These are phyloP conservation scores for Typha latifolia DNA, from an alignment of 176 grass and related monocot genomes.

Conservation along the genomic window DNA sequence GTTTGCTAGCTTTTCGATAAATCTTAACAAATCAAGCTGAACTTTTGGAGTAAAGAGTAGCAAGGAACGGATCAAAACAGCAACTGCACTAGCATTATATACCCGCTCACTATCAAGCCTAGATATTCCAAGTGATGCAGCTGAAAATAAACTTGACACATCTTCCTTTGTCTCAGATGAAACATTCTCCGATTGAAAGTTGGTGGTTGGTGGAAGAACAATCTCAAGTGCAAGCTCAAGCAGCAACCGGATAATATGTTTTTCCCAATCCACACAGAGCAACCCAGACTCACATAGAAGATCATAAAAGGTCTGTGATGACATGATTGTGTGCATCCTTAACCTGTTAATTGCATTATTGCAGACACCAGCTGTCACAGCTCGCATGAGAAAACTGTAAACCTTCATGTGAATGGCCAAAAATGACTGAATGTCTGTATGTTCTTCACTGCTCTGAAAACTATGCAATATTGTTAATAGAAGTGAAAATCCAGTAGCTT, in stretches of 20 bases:
- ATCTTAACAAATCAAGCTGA: conserved; percentile 72
- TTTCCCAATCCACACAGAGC: conserved; percentile 90
- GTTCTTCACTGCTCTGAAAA: conserved; percentile 60
- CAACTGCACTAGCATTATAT: conserved; percentile 89
- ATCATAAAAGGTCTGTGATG: conserved; percentile 89
- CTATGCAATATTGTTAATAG: conserved; percentile 76
- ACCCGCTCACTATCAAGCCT: conserved; percentile 68
- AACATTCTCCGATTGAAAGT: conserved; percentile 43
- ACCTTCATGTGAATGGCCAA: conserved; percentile 63
- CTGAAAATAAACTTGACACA: conserved; percentile 53
- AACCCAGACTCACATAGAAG: conserved; percentile 87
- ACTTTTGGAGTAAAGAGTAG: conserved; percentile 94
- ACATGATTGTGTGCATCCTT: conserved; percentile 76
- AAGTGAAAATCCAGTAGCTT: conserved; percentile 98
- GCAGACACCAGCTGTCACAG: conserved; percentile 81
- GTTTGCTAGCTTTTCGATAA: conserved; percentile 83
- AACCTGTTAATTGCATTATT: conserved; percentile 89
- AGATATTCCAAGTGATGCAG: conserved; percentile 61
- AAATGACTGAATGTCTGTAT: conserved; percentile 33
- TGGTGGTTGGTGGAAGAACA: conserved; percentile 67
- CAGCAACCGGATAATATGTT: conserved; percentile 85
- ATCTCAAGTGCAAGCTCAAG: conserved; percentile 98
- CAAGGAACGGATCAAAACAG: conserved; percentile 68
- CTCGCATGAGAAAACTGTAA: conserved; percentile 81
- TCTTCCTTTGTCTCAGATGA: conserved; percentile 43